Evolutionary conservation across 345 rosid genomes (phyloP).

Genomic region (Hirschfeldia incana): DNA sequence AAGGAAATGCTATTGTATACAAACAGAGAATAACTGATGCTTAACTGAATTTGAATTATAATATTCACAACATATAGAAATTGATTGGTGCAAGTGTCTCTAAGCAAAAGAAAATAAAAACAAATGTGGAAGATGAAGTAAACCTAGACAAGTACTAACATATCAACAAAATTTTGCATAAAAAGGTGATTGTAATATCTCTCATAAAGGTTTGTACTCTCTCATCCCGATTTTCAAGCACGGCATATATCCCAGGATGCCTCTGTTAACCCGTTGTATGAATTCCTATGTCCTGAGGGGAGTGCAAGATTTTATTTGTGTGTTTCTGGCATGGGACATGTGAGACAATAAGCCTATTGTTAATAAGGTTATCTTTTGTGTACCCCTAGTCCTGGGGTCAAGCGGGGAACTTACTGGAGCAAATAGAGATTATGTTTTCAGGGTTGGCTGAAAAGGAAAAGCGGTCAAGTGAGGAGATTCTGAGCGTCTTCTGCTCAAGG

Average conservation of each 20-base stretch:
- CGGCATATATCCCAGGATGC: not conserved
- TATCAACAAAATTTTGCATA: conserved; percentile 64
- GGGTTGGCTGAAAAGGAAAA: conserved; percentile 32
- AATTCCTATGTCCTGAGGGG: too few relatives aligned
- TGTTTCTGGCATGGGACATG: too few relatives aligned
- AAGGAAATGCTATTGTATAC: not conserved
- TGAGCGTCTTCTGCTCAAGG: conserved; percentile 66
- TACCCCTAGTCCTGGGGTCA: conserved; percentile 65
- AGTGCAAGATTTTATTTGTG: too few relatives aligned
- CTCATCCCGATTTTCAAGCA: too few relatives aligned
- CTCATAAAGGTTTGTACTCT: too few relatives aligned
- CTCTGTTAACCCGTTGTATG: not conserved
- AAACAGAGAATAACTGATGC: conserved; percentile 13
- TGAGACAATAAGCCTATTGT: too few relatives aligned
- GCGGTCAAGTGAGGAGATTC: conserved; percentile 65
- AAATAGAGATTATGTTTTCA: conserved; percentile 62
- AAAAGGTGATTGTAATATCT: too few relatives aligned
- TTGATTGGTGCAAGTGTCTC: conserved; percentile 43
- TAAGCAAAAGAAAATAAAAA: not conserved
- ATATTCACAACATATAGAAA: conserved; percentile 46
- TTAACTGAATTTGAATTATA: conserved; percentile 27
- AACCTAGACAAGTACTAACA: conserved; percentile 21
- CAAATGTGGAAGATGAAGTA: conserved; percentile 30
- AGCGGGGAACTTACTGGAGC: conserved; percentile 77
- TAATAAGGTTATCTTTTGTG: conserved; percentile 41